Base-by-base conservation (phyloP, 1,139 yeast species). In the Lodderomyces parapsilosis region DNA sequence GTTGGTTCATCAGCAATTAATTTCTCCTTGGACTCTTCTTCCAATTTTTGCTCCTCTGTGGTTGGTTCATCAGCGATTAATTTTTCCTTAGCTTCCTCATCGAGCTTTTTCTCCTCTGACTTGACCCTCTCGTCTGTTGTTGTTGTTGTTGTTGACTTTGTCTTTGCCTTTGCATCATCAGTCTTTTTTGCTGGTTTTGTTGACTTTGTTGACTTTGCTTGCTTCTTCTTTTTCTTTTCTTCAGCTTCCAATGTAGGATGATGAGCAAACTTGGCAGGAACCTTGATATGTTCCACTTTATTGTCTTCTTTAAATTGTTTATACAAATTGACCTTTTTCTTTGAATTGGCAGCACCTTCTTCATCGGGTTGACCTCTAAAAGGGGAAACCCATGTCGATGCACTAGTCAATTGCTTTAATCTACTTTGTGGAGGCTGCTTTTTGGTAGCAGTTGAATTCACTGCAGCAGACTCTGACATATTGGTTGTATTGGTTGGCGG, bases 361-460 rank as follows among this genome's bases (percentile, higher is more conserved):
- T 42, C 42, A 19, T 41, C 43, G 17, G 55, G 44, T 30, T 59
- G 51, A 25, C 60, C 56, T 58, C 83, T 71, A 49, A 78, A 78
- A 7, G 82, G 82, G 6, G 82, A 76, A 10, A 73, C 70, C 82
- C 82, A 78, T 6, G 64, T 57, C 20, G 65, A 60, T 36, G 66
- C 60, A 30, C 66, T 52, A 15, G 75, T 58, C 59, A 70, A 65
- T 53, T 68, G 60, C 56, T 71, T 71, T 56, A 72, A 67, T 48
- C 62, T 61, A 45, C 52, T 53, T 37, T 38, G 44, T n/a, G 47
- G 42, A 11, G 42, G 39, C 36, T 39, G 36, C 15, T 35, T 31
- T 11, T 35, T 35, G n/a, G 41, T 19, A 15, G 33, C 4, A 2
- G 19, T 13, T 30, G 33, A 30, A 15, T 13, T 15, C 19, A 15